Base-by-base conservation (phyloP, 352 stramenopile species). In the Pythium grandisporangium region DNA sequence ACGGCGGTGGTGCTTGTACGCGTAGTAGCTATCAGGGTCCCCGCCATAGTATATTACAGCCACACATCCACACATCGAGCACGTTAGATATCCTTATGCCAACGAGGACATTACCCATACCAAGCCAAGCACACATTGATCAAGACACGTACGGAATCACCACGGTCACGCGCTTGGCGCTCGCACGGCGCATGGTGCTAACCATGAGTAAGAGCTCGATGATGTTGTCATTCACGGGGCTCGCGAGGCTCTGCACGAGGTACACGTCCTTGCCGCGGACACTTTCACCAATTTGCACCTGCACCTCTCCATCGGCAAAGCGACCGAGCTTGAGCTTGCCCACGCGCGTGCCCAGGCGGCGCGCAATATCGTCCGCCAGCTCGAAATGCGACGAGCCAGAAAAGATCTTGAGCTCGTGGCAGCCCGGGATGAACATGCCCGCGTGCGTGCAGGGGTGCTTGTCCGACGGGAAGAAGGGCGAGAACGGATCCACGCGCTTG, bases 141-240 rank as follows among this genome's bases (percentile, higher is more conserved):
- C n/a, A 6, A 32, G 17, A 0, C 30, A 40, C 74, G 60, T 70
- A 97, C 58, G 91, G 91, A 20, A 98, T 86, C 35, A 98, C 89
- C 25, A 93, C 84, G 10, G 89, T 97, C 46, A 98, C 85, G 45
- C 88, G 81, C 74, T 97, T 97, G 48, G 91, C 91, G 36, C 82
- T 96, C 7, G 91, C 89, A 43, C 91, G 77, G 30, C 88, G 81
- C 70, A 95, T 91, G 29, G 88, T 95, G 52, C 84, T 96, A 35
- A 97, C 81, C 84, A 97, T 97, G 25, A 98, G 71, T 48, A 98
- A 58, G 48, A 97, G 62, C 63, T 98, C 91, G 41, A 97, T 95
- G 37, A 98, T 79, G 60, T 95, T 95, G 53, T 98, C 91, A 52
- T 97, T 97, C 38, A 97, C 88, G 12, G 91, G 91, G 37, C 68